Base-by-base conservation (phyloP, 495 filamentous ascomycete species). In the Lophium mytilinum region DNA sequence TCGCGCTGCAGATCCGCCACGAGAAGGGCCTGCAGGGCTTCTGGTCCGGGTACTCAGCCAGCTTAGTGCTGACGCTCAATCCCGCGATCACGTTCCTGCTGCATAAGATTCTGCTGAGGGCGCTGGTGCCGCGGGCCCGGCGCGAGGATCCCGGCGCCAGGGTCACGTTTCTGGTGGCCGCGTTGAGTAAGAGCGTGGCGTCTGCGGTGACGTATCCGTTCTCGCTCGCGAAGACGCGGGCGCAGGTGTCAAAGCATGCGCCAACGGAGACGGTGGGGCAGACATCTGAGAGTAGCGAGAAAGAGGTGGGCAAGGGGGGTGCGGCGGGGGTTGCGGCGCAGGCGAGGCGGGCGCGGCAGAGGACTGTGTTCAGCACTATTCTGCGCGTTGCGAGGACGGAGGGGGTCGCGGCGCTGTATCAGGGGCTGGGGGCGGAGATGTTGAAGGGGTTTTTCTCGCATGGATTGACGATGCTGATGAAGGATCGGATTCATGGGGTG, bases 21-120 rank as follows among this genome's bases (percentile, higher is more conserved):
- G 88, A 93, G 66, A 86, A 87, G 63, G 92, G 90, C 0, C 50
- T 92, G 8, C 63, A 67, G 18, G 90, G 90, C 0, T 87, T 95
- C 61, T 96, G 92, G 91, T 87, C 89, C 0, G 92, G 92, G 3
- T 96, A 96, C 70, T 86, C 86, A 11, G 90, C 90, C 0, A 81
- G 79, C 30, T 69, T 93, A 50, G 76, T 95, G 49, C 69, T 96
- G 35, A 91, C 91, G 0, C 73, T 96, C 0, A 96, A 96, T 64
- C 91, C 91, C 9, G 83, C 83, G 49, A 75, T 95, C 54, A 96
- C 92, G 0, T 91, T 95, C 64, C 83, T 92, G 62, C 73, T 95
- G 15, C 87, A 95, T 61, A 83, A 86, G 60, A 63, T 82, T 8
- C 71, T 92, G 8, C 85, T 85, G 66, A 78, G 80, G 49, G 59